Evolutionary conservation across 139 green algal genomes (phyloP).

Genomic region (Astrephomene gubernaculifera): DNA sequence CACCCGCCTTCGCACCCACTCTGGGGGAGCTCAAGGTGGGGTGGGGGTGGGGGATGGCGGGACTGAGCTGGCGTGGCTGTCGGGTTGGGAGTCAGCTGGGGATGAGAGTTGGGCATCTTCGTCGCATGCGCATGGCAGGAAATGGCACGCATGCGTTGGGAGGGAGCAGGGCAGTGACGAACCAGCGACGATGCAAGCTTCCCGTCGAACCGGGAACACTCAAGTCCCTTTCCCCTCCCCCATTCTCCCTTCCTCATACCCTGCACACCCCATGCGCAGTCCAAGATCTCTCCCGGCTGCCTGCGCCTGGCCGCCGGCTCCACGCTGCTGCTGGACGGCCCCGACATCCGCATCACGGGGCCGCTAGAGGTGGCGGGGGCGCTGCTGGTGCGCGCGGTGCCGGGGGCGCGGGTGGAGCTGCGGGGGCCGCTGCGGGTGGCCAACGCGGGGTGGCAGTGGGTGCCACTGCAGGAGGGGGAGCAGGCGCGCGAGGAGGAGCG

Average conservation of each 20-base stretch:
- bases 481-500: constrained; percentile 67
- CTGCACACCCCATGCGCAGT: constrained; percentile 28
- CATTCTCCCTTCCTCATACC: not conserved
- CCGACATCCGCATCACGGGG: constrained; percentile 65
- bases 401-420: constrained; percentile 67
- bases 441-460: constrained; percentile 90
- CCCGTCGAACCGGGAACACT: no score
- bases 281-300: constrained; percentile 55
- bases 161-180: no score
- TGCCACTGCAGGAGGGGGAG: constrained; percentile 64
- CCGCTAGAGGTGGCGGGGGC: constrained; percentile 79
- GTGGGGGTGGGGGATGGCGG: not conserved
- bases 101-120: no score
- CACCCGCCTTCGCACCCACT: constrained; percentile 81
- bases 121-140: no score
- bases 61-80: no score
- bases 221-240: not conserved
- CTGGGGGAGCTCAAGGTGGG: constrained; percentile 78
- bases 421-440: constrained; percentile 72
- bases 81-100: no score
- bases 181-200: no score
- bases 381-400: constrained; percentile 74
- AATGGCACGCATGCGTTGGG: no score
- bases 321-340: constrained; percentile 81
- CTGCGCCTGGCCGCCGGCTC: constrained; percentile 63